Evolutionary conservation across 179 eudicot genomes (phyloP).

Genomic region (Amaranthus tricolor): DNA sequence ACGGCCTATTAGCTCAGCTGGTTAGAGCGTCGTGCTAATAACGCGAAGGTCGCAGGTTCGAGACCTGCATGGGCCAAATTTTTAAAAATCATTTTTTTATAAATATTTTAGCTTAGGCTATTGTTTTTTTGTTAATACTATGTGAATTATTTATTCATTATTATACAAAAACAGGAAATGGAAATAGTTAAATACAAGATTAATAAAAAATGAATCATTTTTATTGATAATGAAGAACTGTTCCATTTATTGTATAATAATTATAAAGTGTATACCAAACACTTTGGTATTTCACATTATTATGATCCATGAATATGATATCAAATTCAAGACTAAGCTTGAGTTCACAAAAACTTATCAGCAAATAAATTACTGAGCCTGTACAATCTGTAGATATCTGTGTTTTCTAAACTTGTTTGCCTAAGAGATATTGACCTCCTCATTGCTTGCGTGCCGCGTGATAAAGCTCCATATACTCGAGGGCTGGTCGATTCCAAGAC

Average conservation of each 20-base stretch:
- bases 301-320: slow-evolving; percentile 11
- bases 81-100: background rate
- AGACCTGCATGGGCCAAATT: slow-evolving; percentile 86
- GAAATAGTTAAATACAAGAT: background rate
- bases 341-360: slow-evolving; percentile 24
- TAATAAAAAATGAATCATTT: slow-evolving; percentile 15
- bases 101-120: too few species aligned
- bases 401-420: slow-evolving; percentile 12
- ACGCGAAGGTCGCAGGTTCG: slow-evolving; percentile 99
- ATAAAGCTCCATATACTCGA: slow-evolving; percentile 93
- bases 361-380: slow-evolving; percentile 32
- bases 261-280: slow-evolving; percentile 15
- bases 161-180: too few species aligned
- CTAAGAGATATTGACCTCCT: slow-evolving; percentile 6
- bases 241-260: slow-evolving; percentile 19
- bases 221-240: slow-evolving; percentile 18
- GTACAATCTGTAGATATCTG: slow-evolving; percentile 32
- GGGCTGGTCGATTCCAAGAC: slow-evolving; percentile 99
- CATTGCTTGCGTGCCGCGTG: slow-evolving; percentile 76
- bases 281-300: slow-evolving; percentile 19
- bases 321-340: slow-evolving; percentile 5
- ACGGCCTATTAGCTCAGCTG: slow-evolving; percentile 93
- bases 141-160: too few species aligned
- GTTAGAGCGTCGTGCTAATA: slow-evolving; percentile 98
- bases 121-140: too few species aligned